phyloP scores from a whole-genome alignment of 345 rosid genomes.

The Boechera divaricarpa region DNA sequence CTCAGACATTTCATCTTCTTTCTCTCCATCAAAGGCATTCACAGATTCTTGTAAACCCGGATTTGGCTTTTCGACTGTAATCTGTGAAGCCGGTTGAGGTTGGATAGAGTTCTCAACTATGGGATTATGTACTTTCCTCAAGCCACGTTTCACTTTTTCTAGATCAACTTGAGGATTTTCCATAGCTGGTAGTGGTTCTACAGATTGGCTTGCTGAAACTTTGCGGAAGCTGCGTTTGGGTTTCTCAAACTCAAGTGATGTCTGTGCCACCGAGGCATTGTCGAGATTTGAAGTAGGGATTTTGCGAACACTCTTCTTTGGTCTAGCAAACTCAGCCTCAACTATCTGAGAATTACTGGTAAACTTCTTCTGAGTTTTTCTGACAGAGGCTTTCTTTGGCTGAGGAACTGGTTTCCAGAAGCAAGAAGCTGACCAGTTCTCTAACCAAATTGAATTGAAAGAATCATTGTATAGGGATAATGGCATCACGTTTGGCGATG shows the following conservation, averaged over 20 bases:
- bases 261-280: constrained; percentile 42
- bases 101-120: constrained; percentile 59
- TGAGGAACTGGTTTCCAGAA: constrained; percentile 78
- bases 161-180: constrained; percentile 84
- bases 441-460: constrained; percentile 69
- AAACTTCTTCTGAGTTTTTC: constrained; percentile 64
- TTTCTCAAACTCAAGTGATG: constrained; percentile 64
- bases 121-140: constrained; percentile 86
- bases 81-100: constrained; percentile 58
- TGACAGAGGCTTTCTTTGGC: constrained; percentile 52
- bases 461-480: constrained; percentile 55
- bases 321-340: constrained; percentile 63
- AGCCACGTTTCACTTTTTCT: constrained; percentile 82
- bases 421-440: constrained; percentile 71
- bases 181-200: constrained; percentile 48
- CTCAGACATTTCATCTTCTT: constrained; percentile 41
- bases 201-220: constrained; percentile 56
- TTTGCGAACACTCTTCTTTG: constrained; percentile 67
- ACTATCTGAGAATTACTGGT: constrained; percentile 50
- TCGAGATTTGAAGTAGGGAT: constrained; percentile 64
- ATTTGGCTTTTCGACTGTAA: constrained; percentile 54
- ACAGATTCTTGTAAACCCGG: constrained; percentile 51
- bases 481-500: constrained; percentile 71
- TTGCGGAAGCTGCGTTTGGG: constrained; percentile 71
- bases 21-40: constrained; percentile 47